Conservation (phyloP, 768 basidiomycete genomes). For the Russula olivacea region DNA sequence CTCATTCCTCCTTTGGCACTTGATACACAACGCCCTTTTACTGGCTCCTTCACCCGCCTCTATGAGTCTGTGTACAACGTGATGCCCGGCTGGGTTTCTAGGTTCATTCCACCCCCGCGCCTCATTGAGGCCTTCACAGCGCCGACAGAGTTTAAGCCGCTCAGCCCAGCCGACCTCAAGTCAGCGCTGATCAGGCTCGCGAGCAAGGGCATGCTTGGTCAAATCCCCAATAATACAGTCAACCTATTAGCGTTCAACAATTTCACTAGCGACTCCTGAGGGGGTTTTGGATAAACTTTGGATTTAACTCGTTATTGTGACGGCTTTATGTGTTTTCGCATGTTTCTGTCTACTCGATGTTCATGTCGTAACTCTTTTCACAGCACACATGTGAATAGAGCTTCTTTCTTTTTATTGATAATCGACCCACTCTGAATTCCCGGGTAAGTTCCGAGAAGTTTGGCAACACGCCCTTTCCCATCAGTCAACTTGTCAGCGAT, state of each 20-base stretch:
- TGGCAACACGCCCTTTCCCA: not conserved
- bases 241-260: conserved; percentile 60
- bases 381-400: not conserved
- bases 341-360: not conserved
- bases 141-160: conserved; percentile 35
- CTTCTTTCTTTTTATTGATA: not conserved
- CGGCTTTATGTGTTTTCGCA: not conserved
- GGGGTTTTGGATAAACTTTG: not conserved
- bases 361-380: not conserved
- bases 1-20: conserved; percentile 35
- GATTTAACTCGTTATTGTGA: conserved; percentile 4
- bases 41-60: conserved; percentile 38
- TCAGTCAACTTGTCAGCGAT: no score
- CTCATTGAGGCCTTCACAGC: conserved; percentile 37
- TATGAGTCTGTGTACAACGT: conserved; percentile 48
- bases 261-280: conserved; percentile 13
- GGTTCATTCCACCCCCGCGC: conserved; percentile 47
- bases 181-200: conserved; percentile 59
- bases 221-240: conserved; percentile 46
- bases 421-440: not conserved
- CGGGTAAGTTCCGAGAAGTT: not conserved
- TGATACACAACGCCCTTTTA: conserved; percentile 33
- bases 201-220: conserved; percentile 43
- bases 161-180: conserved; percentile 75
- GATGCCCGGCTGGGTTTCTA: conserved; percentile 51